Evolutionary conservation across 1,284 basidiomycete genomes (phyloP).

Genomic region (Leccinum olivaceoglutinosum): DNA sequence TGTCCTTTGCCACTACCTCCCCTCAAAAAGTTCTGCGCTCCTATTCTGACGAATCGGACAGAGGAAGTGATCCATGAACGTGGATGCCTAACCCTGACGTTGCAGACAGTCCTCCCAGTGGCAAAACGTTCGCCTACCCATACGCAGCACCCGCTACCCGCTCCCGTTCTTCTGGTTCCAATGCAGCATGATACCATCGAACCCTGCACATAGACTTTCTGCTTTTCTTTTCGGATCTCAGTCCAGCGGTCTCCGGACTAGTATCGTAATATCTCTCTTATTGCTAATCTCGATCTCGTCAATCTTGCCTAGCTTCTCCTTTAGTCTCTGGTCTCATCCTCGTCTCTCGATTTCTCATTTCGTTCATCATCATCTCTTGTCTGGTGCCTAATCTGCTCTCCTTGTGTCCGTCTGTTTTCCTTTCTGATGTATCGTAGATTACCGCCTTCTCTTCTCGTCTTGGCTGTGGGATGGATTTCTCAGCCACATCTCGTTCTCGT

Average conservation of each 20-base stretch:
- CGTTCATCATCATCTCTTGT: constrained; percentile 11
- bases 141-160: constrained; percentile 26
- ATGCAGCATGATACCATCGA: constrained; percentile 26
- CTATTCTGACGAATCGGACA: too few species aligned
- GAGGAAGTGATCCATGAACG: too few species aligned
- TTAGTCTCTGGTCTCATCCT: constrained; percentile 16
- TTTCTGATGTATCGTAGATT: too few species aligned
- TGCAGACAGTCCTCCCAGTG: too few species aligned
- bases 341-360: constrained; percentile 9
- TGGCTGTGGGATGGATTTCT: too few species aligned
- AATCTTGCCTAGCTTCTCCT: constrained; percentile 15
- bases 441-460: too few species aligned
- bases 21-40: too few species aligned
- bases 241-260: constrained; percentile 23
- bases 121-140: constrained; percentile 19
- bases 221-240: constrained; percentile 20
- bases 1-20: too few species aligned
- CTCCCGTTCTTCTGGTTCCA: constrained; percentile 31
- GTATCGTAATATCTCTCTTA: constrained; percentile 31
- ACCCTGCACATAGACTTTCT: constrained; percentile 21
- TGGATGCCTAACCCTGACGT: too few species aligned
- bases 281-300: constrained; percentile 29
- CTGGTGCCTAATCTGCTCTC: constrained; percentile 3
- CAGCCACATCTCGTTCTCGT: too few species aligned
- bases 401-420: too few species aligned